Evolutionary conservation across 1,284 basidiomycete genomes (phyloP).

Genomic region (Mycena sp.): DNA sequence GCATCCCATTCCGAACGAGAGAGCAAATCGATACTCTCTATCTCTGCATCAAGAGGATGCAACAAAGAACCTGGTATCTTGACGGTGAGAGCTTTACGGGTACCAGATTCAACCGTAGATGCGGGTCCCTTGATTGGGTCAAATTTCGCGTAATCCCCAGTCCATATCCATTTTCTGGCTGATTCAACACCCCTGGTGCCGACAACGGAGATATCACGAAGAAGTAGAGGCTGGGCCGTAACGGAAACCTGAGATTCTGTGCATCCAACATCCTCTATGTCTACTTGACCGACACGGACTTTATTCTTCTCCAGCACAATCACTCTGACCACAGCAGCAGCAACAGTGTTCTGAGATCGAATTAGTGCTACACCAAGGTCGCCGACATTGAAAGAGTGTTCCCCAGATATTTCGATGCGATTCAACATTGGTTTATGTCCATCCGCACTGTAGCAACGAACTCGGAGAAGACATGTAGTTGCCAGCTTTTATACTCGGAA

Average conservation of each 20-base stretch:
- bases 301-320: not conserved
- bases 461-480: not conserved
- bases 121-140: not conserved
- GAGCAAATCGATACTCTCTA: not conserved
- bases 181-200: not conserved
- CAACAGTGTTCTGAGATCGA: not conserved
- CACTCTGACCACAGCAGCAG: not conserved
- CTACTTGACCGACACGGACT: not conserved
- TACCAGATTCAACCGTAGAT: not conserved
- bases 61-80: not conserved
- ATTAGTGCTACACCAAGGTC: not conserved
- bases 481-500: conserved; percentile 5
- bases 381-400: not conserved
- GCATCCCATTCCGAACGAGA: not conserved
- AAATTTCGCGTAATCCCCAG: not conserved
- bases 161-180: not conserved
- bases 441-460: conserved; percentile 6
- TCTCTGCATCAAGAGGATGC: not conserved
- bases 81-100: not conserved
- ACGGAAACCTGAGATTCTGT: not conserved
- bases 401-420: not conserved
- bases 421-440: not conserved
- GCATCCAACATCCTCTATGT: not conserved
- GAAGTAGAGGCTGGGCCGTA: not conserved
- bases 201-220: not conserved